Base-by-base conservation (phyloP, 2,329 filamentous ascomycete species). In the Rasamsonia emersonii region DNA sequence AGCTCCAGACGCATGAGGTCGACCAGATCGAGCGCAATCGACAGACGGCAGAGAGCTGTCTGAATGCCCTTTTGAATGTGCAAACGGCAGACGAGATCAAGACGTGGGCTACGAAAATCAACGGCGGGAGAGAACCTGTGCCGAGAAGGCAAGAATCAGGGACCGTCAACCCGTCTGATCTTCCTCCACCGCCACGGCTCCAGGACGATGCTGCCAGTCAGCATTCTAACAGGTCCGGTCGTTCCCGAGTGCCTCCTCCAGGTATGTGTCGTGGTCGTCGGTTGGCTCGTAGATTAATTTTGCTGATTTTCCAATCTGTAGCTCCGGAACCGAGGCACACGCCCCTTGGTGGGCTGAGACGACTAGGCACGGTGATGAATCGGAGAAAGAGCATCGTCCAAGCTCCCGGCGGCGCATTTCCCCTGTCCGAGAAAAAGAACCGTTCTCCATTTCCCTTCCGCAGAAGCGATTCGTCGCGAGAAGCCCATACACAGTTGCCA, bases 1-100 rank as follows among this genome's bases (percentile, higher is more conserved):
- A 95, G 51, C 82, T 89, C 47, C 80, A 93, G 58, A 98, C 91
- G 0, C 82, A 93, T 53, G 89, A 96, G 56, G 75, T 85, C 17
- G 91, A 98, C 53, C 77, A 84, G 45, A 77, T 89, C 10, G 83
- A 93, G 56, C 75, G 82, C 36, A 79, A 73, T 39, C 77, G 85
- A 40, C 67, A 76, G 37, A 77, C 79, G 9, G 79, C 86, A 16
- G 86, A 91, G 54, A 77, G 79, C 39, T 85, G 85, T 16, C 65
- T 98, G 36, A 86, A 85, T 44, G 71, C 79, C 6, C 70, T 96
- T 45, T 68, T 98, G 30, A 91, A 93, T 53, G 77, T 95, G 24
- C 81, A 85, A 54, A 93, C 88, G 0, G 75, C 78, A 11, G 82
- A 82, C 50, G 91, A 98, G 63, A 89, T 98, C 41, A 80, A 59